These are phyloP conservation scores for Arachnopeziza araneosa DNA, from an alignment of 2,329 filamentous ascomycete genomes.

Conservation along the genomic window DNA sequence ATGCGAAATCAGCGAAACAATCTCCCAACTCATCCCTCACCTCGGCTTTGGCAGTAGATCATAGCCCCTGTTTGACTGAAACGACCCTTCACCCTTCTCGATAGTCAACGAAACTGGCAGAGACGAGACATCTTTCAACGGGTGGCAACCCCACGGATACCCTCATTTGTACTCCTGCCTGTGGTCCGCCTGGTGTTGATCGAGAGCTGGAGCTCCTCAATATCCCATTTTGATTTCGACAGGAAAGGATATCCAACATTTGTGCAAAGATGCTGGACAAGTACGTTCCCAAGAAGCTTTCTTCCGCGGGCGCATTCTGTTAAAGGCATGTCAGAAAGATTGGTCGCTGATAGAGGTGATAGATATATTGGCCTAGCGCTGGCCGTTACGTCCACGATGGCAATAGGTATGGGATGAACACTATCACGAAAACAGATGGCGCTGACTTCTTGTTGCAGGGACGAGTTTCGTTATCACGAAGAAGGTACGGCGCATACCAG, in stretches of 20 bases:
- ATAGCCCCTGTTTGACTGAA: background rate
- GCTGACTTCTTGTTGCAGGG: conserved; percentile 44
- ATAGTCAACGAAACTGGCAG: background rate
- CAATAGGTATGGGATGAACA: conserved; percentile 56
- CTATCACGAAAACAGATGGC: conserved; percentile 5
- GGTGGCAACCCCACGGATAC: background rate
- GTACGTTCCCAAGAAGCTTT: conserved; percentile 29
- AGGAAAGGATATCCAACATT: conserved; percentile 14
- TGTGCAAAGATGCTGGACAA: conserved; percentile 38
- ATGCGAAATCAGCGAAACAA: background rate
- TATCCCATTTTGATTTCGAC: background rate
- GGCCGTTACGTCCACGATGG: conserved; percentile 69
- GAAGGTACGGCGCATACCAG: conserved; percentile 57
- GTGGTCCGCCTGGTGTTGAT: background rate
- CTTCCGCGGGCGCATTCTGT: background rate
- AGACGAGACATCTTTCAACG: background rate
- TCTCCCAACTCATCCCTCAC: background rate
- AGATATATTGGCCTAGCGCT: conserved; percentile 74
- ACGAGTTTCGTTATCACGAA: conserved; percentile 99
- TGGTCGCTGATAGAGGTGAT: conserved; percentile 22
- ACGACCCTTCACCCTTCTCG: background rate
- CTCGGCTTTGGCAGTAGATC: conserved; percentile 17
- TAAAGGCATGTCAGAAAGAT: background rate
- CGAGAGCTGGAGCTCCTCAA: background rate
- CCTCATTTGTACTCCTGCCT: background rate